Conservation (phyloP, 371 early-diverging fungal species). For the Mucor saturninus region DNA sequence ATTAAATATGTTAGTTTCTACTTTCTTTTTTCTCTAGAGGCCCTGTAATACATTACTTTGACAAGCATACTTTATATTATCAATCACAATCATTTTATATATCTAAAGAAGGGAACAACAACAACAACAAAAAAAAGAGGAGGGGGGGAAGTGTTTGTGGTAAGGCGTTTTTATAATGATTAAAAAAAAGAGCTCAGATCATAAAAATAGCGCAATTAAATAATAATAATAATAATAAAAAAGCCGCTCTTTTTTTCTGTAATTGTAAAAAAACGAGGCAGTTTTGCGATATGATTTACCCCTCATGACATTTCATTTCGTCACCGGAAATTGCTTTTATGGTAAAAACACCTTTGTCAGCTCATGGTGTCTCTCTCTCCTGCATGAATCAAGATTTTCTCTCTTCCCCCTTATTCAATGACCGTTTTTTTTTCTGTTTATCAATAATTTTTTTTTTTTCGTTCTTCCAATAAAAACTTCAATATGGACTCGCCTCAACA, state of each 20-base stretch:
- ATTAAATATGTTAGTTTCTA: not conserved
- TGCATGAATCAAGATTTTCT: not conserved
- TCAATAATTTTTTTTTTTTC: too few relatives aligned
- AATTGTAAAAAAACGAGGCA: conserved; percentile 24
- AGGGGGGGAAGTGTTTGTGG: not conserved
- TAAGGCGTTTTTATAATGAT: not conserved
- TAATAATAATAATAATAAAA: not conserved
- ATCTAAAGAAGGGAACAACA: not conserved
- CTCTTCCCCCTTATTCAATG: not conserved
- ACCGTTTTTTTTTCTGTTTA: not conserved
- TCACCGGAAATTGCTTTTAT: not conserved
- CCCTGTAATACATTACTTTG: conserved; percentile 18
- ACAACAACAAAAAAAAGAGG: not conserved
- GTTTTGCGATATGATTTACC: conserved; percentile 28
- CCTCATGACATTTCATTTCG: not conserved
- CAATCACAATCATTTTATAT: conserved; percentile 23
- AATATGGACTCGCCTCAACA: conserved; percentile 18
- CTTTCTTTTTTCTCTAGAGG: not conserved
- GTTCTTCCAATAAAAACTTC: too few relatives aligned
- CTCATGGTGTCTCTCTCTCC: not conserved
- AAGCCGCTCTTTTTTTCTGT: not conserved
- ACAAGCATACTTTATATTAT: conserved; percentile 30
- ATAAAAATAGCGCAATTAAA: conserved; percentile 7
- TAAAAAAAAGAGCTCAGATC: conserved; percentile 12
- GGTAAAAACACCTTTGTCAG: not conserved